A percentile compares a stretch with the other conserved stretches of the same genome.
Conservation (phyloP, 768 basidiomycete genomes). For the Austroboletus eburneus region DNA sequence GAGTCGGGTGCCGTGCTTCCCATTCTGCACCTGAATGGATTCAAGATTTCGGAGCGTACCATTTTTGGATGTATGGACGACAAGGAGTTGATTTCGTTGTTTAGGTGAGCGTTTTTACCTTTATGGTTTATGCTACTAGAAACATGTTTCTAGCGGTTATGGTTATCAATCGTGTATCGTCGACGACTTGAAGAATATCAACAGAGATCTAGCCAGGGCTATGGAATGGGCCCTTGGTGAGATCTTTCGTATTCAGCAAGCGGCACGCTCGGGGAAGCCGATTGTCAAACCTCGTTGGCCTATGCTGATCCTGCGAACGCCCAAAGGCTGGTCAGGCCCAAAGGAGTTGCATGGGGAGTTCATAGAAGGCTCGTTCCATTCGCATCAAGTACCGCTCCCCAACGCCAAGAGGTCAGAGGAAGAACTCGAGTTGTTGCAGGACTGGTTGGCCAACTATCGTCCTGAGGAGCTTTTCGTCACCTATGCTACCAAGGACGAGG, state of each 20-base stretch:
- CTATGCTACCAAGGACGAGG: neutral
- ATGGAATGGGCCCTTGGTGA: slow-evolving; percentile 78
- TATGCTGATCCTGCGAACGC: slow-evolving; percentile 78
- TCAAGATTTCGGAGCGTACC: slow-evolving; percentile 89
- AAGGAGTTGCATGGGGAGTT: slow-evolving; percentile 61
- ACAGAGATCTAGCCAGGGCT: slow-evolving; percentile 74
- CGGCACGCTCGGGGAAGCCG: slow-evolving; percentile 71
- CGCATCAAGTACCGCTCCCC: slow-evolving; percentile 89
- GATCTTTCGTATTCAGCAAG: slow-evolving; percentile 73
- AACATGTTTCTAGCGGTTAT: slow-evolving; percentile 50
- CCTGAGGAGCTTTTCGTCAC: slow-evolving; percentile 63
- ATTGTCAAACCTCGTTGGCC: slow-evolving; percentile 92
- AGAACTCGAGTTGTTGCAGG: slow-evolving; percentile 59
- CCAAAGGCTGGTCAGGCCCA: slow-evolving; percentile 77
- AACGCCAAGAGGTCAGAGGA: slow-evolving; percentile 57
- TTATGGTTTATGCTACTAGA: neutral
- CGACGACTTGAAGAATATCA: slow-evolving; percentile 59
- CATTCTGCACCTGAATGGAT: slow-evolving; percentile 83
- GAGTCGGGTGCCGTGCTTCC: slow-evolving; percentile 92
- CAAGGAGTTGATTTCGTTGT: slow-evolving; percentile 70
- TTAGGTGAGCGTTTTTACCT: slow-evolving; percentile 45
- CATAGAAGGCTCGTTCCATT: slow-evolving; percentile 76
- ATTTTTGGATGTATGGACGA: slow-evolving; percentile 91
- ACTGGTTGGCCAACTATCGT: slow-evolving; percentile 73
- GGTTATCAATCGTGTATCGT: slow-evolving; percentile 90